Evolutionary conservation across 1,284 basidiomycete species (phyloP).

Genomic region (Agaricales sp.): DNA sequence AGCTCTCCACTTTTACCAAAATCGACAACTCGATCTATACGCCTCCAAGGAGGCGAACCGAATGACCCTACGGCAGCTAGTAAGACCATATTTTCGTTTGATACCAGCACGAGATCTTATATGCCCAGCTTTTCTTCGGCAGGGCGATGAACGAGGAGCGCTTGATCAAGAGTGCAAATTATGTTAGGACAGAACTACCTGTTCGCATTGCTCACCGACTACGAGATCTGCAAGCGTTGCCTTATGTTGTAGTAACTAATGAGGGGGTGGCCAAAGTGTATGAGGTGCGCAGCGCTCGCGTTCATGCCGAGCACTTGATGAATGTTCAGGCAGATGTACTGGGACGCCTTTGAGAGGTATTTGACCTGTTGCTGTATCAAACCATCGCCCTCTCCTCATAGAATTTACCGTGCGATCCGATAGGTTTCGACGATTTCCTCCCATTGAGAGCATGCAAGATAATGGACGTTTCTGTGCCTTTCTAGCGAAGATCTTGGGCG

Average conservation of each 20-base stretch:
- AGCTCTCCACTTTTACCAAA: slow-evolving; percentile 74
- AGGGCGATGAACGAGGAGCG: slow-evolving; percentile 67
- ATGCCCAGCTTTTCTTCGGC: slow-evolving; percentile 55
- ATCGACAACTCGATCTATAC: slow-evolving; percentile 75
- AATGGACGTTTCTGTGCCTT: slow-evolving; percentile 76
- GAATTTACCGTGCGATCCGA: no score
- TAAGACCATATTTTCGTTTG: slow-evolving; percentile 25
- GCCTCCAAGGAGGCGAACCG: slow-evolving; percentile 66
- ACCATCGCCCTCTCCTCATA: no score
- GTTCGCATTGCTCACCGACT: slow-evolving; percentile 83
- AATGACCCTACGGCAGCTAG: slow-evolving; percentile 74
- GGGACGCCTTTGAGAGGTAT: slow-evolving; percentile 76
- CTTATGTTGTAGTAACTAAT: slow-evolving; percentile 84
- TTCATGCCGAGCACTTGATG: slow-evolving; percentile 2
- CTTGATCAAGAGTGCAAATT: slow-evolving; percentile 80
- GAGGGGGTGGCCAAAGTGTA: slow-evolving; percentile 81
- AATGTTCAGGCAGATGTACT: slow-evolving; percentile 48
- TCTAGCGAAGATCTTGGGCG: slow-evolving; percentile 52
- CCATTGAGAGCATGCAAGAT: slow-evolving; percentile 63
- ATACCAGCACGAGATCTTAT: slow-evolving; percentile 5
- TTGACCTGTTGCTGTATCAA: slow-evolving; percentile 8
- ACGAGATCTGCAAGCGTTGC: slow-evolving; percentile 78
- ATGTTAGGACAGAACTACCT: slow-evolving; percentile 82
- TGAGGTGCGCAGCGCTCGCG: slow-evolving; percentile 41
- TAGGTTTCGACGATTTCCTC: slow-evolving; percentile 72